These are phyloP conservation scores for Bjerkandera adusta DNA, from an alignment of 1,284 basidiomycete genomes.

Conservation along the genomic window DNA sequence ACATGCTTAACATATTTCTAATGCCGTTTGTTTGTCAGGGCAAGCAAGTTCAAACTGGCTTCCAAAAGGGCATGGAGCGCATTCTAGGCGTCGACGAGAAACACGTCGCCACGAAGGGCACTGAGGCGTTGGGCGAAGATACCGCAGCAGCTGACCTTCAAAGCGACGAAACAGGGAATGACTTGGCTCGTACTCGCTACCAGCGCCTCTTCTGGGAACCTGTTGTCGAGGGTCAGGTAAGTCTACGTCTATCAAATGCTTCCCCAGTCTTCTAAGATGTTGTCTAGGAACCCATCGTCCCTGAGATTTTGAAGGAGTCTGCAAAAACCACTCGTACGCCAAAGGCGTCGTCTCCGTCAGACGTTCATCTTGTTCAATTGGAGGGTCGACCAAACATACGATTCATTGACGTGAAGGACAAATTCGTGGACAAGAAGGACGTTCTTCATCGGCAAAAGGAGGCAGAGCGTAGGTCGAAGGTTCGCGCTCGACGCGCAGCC, in stretches of 20 bases:
- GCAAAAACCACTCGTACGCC: constrained; percentile 29
- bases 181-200: constrained; percentile 61
- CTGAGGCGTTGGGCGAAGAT: constrained; percentile 33
- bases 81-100: constrained; percentile 48
- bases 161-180: constrained; percentile 53
- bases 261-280: constrained; percentile 2
- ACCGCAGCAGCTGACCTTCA: constrained; percentile 58
- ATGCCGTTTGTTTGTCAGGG: constrained; percentile 36
- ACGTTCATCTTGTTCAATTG: constrained; percentile 22
- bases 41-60: constrained; percentile 64
- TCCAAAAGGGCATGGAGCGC: constrained; percentile 66
- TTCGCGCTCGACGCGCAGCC: no score
- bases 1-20: neutral
- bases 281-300: constrained; percentile 55
- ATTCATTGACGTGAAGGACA: constrained; percentile 69
- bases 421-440: constrained; percentile 59
- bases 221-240: constrained; percentile 59
- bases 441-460: no score
- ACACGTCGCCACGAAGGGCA: constrained; percentile 9
- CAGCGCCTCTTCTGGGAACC: constrained; percentile 75
- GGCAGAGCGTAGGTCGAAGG: no score
- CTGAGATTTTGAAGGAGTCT: constrained; percentile 45
- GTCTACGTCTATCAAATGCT: constrained; percentile 22
- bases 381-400: constrained; percentile 49
- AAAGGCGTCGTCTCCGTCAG: constrained; percentile 16